phyloP scores from a whole-genome alignment of 2,329 filamentous ascomycete species.

The Aspergillus brunneoviolaceus region DNA sequence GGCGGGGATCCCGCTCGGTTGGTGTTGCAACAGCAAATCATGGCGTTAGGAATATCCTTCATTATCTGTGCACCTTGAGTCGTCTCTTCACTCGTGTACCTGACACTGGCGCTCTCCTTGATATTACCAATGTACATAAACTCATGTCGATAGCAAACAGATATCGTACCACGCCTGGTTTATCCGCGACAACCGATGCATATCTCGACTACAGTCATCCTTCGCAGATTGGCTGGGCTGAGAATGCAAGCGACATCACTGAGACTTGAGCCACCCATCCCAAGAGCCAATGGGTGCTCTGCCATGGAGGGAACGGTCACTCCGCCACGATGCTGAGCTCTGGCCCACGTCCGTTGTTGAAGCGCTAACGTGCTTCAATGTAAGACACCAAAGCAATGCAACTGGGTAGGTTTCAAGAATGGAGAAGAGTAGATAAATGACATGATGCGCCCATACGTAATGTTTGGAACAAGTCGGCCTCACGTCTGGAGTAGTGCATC shows the following conservation, averaged over 20 bases:
- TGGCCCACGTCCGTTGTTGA: neutral
- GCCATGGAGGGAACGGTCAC: neutral
- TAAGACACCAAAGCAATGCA: neutral
- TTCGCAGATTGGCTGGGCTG: neutral
- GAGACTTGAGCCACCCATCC: no score
- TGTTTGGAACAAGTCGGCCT: constrained; percentile 1
- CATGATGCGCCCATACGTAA: constrained; percentile 15
- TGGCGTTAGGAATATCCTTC: constrained; percentile 24
- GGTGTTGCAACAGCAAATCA: constrained; percentile 10
- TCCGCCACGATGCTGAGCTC: neutral
- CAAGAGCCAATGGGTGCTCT: neutral
- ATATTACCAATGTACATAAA: constrained; percentile 13
- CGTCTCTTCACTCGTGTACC: constrained; percentile 4
- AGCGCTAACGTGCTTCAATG: neutral
- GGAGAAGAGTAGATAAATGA: neutral
- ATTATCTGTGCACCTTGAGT: constrained; percentile 15
- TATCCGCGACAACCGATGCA: neutral
- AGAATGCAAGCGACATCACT: no score
- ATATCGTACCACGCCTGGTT: neutral
- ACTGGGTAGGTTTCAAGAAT: neutral
- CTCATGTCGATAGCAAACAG: neutral
- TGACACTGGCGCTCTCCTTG: constrained; percentile 2
- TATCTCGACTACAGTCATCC: neutral
- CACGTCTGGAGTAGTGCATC: constrained; percentile 37
- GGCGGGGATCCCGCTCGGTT: constrained; percentile 1